Base-by-base conservation (phyloP, 768 basidiomycete genomes). In the Lepiota brunneoincarnata region DNA sequence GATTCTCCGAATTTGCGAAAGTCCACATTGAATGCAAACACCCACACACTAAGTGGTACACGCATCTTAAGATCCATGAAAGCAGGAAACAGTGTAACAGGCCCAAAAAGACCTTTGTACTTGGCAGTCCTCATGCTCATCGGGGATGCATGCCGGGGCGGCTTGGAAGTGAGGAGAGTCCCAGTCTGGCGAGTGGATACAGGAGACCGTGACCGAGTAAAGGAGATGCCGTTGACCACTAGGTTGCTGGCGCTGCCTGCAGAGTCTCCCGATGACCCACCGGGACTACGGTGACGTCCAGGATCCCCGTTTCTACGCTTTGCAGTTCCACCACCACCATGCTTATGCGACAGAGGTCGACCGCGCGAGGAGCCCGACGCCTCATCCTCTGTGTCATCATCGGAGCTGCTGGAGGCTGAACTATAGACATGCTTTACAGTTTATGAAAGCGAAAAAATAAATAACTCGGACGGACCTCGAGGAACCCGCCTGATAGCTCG, bases 401-500 rank as follows among this genome's bases (percentile, higher is more conserved):
- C 78, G 6, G 81, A 77, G 79, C 39, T 67, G 69, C 41, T 73
- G 11, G 80, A 80, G 41, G 75, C 78, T 18, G 85, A 77, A 58
- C 84, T 81, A 56, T n/a, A 52, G 34, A 24, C 37, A 21, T 18
- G 48, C 21, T 7, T 35, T 21, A 24, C 34, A 37, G 26, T 41
- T 37, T 34, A 49, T 42, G 11, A 24, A 34, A 4, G 6, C 23
- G 43, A 26, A 2, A n/a, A 51, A n/a, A 46, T 40, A 49, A 49
- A 41, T 42, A 26, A 45, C 14, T 3, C 15, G 11, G 23, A 62
- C 80, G 58, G 62, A 87, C 89, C 87, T 83, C 9, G 89, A 91
- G 31, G 89, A 89, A 41, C 91, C 91, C 24, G 86, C 91, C 55
- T 91, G 87, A 69, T 93, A 93, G 60, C 90, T 92, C 11, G 90